Evolutionary conservation across 352 stramenopile genomes (phyloP).

Genomic region (Phytophthora hybrid): DNA sequence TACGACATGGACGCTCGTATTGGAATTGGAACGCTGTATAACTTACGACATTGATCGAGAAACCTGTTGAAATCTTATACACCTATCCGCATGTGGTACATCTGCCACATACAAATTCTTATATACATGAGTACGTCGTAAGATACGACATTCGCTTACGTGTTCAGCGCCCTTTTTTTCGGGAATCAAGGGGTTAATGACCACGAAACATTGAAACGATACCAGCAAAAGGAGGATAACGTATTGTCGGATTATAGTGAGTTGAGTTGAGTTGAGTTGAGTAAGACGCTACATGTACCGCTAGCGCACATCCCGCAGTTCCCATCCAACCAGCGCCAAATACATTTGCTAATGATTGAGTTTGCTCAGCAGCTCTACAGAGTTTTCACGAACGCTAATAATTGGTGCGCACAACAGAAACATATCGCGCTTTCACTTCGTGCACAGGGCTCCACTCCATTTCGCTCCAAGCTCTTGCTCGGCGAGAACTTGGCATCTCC

Average conservation of each 20-base stretch:
- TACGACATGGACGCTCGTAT: not conserved
- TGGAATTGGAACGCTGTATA: slow-evolving; percentile 4
- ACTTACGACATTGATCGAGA: slow-evolving; percentile 14
- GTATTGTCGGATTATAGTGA: not conserved
- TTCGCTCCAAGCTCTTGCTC: not conserved
- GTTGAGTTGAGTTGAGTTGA: not conserved
- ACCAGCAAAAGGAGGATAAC: not conserved
- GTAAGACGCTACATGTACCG: no score
- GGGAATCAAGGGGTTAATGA: no score
- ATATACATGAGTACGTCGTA: slow-evolving; percentile 9
- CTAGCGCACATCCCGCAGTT: no score
- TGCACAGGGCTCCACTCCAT: not conserved
- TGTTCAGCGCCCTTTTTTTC: no score
- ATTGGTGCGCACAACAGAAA: no score
- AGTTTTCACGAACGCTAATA: not conserved
- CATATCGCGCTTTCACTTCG: not conserved
- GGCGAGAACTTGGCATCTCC: not conserved
- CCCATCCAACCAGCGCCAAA: no score
- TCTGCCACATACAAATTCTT: slow-evolving; percentile 6
- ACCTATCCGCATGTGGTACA: slow-evolving; percentile 1
- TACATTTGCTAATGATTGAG: no score
- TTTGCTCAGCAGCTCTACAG: no score
- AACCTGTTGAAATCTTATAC: slow-evolving; percentile 18
- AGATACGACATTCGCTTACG: slow-evolving; percentile 10
- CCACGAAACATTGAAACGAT: no score